Conservation (phyloP, 2,329 filamentous ascomycete species). For the Cercospora sojina region DNA sequence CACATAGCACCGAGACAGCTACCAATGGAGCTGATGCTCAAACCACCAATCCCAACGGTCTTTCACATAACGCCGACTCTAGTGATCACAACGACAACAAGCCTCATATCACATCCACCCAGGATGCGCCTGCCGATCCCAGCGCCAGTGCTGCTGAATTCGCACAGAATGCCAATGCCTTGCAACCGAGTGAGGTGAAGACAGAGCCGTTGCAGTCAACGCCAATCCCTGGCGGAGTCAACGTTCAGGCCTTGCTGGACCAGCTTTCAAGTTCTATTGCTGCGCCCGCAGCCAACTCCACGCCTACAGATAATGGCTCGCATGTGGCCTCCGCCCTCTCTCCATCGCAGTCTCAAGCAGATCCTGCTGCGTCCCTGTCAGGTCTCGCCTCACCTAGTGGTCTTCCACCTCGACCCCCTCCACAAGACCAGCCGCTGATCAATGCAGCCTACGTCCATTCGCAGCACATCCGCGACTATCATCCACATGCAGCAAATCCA, state of each 20-base stretch:
- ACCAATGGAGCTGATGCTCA: conserved; percentile 21
- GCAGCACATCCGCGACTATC: conserved; percentile 52
- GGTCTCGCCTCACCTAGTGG: conserved; percentile 40
- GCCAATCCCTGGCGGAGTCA: conserved; percentile 38
- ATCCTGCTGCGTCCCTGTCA: conserved; percentile 36
- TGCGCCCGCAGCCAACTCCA: conserved; percentile 30
- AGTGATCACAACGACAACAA: conserved; percentile 14
- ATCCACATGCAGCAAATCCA: conserved; percentile 47
- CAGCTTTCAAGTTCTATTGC: conserved; percentile 39
- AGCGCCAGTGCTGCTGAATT: conserved; percentile 18
- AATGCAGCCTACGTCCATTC: conserved; percentile 50
- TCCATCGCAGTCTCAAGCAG: conserved; percentile 28
- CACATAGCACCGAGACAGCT: conserved; percentile 29
- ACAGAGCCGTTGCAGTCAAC: conserved; percentile 15
- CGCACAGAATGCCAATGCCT: conserved; percentile 19
- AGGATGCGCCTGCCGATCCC: conserved; percentile 21
- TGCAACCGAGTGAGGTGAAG: conserved; percentile 28
- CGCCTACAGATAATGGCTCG: conserved; percentile 37
- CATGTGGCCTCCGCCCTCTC: conserved; percentile 33
- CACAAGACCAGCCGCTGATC: conserved; percentile 50
- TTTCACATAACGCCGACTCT: conserved; percentile 26
- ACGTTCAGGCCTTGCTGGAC: conserved; percentile 50
- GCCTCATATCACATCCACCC: conserved; percentile 14
- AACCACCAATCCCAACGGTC: conserved; percentile 22
- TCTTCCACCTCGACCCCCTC: conserved; percentile 50